phyloP scores from a whole-genome alignment of 179 eudicot species.

The Silene vulgaris region DNA sequence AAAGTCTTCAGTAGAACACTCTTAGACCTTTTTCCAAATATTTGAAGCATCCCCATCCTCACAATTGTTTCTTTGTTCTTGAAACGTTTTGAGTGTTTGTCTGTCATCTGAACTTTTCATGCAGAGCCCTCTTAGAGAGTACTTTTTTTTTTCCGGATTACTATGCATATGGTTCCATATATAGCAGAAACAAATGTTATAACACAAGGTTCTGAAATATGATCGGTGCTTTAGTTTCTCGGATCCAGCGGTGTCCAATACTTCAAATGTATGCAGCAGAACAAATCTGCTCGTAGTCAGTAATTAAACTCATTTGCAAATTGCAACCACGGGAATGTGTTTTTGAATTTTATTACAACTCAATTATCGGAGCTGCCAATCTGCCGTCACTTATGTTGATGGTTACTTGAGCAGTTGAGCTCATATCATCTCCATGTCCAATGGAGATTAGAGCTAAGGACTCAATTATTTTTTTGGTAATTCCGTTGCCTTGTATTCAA shows the following conservation, averaged over 20 bases:
- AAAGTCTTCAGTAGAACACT: not conserved
- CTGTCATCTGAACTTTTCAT: not conserved
- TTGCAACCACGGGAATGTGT: not conserved
- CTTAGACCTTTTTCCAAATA: not conserved
- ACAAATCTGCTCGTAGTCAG: not conserved
- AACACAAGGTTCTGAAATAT: not conserved
- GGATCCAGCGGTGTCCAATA: not conserved
- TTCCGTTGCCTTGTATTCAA: no score
- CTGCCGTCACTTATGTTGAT: not conserved
- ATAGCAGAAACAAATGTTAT: not conserved
- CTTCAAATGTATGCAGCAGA: no score
- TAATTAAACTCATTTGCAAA: not conserved
- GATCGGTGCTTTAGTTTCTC: slow-evolving; percentile 6
- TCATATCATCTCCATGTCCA: not conserved
- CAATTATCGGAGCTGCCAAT: not conserved
- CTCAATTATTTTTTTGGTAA: no score
- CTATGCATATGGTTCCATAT: not conserved
- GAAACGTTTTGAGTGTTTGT: not conserved
- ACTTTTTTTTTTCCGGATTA: not conserved
- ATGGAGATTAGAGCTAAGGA: no score
- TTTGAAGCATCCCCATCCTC: not conserved
- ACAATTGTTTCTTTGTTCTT: not conserved
- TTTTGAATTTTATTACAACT: not conserved
- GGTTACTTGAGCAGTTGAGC: not conserved
- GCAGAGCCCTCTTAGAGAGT: not conserved